Base-by-base conservation (phyloP, 2,329 filamentous ascomycete species). In the Aureobasidium sp. region DNA sequence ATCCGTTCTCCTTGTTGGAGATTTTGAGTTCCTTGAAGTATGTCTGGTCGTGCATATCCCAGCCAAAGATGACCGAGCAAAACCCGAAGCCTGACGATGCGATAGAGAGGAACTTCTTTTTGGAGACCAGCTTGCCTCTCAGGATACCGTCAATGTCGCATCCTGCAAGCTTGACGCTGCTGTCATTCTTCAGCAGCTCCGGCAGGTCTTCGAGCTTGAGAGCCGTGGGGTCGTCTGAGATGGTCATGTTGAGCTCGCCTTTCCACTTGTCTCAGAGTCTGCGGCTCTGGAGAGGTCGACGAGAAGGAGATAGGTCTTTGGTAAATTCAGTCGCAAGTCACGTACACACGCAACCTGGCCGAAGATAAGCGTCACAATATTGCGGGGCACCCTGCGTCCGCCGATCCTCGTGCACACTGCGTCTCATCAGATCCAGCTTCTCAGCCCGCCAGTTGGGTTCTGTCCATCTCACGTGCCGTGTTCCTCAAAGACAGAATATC, bases 21-120 rank as follows among this genome's bases (percentile, higher is more conserved):
- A 95, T 85, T 64, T 80, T 80, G 58, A 95, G 79, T 71, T 95
- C 90, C 62, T 79, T 82, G 67, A 88, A 84, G 69, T 95, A 96
- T 10, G 88, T 94, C 73, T 83, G 78, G 65, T 96, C 90, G 70
- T 96, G 90, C 88, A 95, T 95, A 70, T 96, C 90, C 90, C 90
- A 95, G 67, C 90, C 90, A 64, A 95, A 95, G 59, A 95, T 83
- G 60, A 95, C 89, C 17, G 87, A 93, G 75, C 90, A 95, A 76
- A 95, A 95, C 51, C 90, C 90, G 62, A 95, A 95, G 48, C 90
- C 90, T 39, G 82, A 79, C 37, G 80, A 71, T n/a, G 84, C 85
- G 50, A 95, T 80, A 25, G 86, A 88, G 32, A 95, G 74, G 70
- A 96, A 95, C 73, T 96, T 95, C 67, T 85, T 86, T 77, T 95